Base-by-base conservation (phyloP, 1,284 basidiomycete genomes). In the Gomphus bonarii region DNA sequence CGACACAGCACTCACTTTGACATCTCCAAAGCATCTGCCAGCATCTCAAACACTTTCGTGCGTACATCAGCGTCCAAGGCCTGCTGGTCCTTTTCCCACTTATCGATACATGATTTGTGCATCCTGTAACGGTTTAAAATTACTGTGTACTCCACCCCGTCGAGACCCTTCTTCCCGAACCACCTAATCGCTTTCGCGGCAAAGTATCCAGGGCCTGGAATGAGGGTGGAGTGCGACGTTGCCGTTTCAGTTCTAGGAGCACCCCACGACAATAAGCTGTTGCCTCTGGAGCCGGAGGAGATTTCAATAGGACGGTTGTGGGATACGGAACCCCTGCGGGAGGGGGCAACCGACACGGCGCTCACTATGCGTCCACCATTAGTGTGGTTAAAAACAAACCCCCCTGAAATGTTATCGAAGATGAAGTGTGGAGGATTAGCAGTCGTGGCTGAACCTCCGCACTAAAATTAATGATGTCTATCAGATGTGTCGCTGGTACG, bases 1-100 rank as follows among this genome's bases (percentile, higher is more conserved):
- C 7, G 11, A 9, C 25, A 36, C 33, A 12, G 12, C 16, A 30
- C 22, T 44, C 18, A 48, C 43, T 18, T n/a, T 20, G 54, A 30
- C 54, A 55, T 55, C 9, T 47, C 31, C 5, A 55, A 28, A 18
- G 54, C 54, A 40, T 55, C 44, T 16, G 10, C 30, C 12, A 55
- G 46, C 31, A 46, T 48, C 33, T 48, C 30, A 35, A 35, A 55
- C 20, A 48, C 36, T 46, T 46, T 54, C 14, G 9, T 11, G 5
- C 36, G 38, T 11, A 46, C 42, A 3, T n/a, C 16, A 8, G 18
- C 20, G 4, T 22, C 42, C 7, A 54, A 7, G 25, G n/a, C 6
- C 1, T 7, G 25, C 22, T 2, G 33, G 2, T 20, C 14, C 25
- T 35, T 36, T 38, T 16, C 31, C 50, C 50, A 52, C 36, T 18